phyloP scores from a whole-genome alignment of 805 yeast species.

The Jamesozyma gamospora region DNA sequence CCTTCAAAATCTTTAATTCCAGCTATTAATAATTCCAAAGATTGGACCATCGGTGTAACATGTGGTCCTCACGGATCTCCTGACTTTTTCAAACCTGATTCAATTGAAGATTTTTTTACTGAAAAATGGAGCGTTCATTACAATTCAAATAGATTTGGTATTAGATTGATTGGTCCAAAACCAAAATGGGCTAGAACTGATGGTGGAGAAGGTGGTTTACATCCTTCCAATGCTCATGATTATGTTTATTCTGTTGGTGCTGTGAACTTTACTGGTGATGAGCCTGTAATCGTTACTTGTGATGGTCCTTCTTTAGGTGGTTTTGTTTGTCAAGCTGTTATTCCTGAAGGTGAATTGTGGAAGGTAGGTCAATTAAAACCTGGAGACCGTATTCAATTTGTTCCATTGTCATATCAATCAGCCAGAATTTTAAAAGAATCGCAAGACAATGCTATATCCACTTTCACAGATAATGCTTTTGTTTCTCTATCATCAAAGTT shows the following conservation, averaged over 20 bases:
- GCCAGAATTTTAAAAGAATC: conserved; percentile 55
- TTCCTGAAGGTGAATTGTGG: conserved; percentile 95
- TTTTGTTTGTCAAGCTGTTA: conserved; percentile 93
- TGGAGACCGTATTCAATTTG: conserved; percentile 75
- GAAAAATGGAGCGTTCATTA: conserved; percentile 91
- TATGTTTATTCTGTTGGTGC: conserved; percentile 96
- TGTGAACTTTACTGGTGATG: conserved; percentile 96
- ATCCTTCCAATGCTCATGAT: conserved; percentile 98
- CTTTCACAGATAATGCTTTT: conserved; percentile 8
- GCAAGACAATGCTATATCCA: conserved; percentile 48
- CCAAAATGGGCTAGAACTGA: conserved; percentile 94
- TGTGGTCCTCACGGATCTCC: conserved; percentile 98
- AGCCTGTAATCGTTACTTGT: conserved; percentile 91
- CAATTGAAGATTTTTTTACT: conserved; percentile 63
- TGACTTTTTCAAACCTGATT: conserved; percentile 75
- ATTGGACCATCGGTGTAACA: conserved; percentile 85
- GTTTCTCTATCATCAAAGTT: conserved; percentile 26
- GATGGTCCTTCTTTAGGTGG: conserved; percentile 98
- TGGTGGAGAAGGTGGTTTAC: conserved; percentile 97
- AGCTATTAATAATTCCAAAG: conserved; percentile 21
- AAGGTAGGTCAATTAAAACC: conserved; percentile 97
- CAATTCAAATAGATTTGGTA: conserved; percentile 95
- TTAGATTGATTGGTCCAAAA: conserved; percentile 87
- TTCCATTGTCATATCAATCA: conserved; percentile 58
- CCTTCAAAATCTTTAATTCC: conserved; percentile 41